phyloP scores from a whole-genome alignment of 73 alveolate species.

The Tetrahymena malaccensis region DNA sequence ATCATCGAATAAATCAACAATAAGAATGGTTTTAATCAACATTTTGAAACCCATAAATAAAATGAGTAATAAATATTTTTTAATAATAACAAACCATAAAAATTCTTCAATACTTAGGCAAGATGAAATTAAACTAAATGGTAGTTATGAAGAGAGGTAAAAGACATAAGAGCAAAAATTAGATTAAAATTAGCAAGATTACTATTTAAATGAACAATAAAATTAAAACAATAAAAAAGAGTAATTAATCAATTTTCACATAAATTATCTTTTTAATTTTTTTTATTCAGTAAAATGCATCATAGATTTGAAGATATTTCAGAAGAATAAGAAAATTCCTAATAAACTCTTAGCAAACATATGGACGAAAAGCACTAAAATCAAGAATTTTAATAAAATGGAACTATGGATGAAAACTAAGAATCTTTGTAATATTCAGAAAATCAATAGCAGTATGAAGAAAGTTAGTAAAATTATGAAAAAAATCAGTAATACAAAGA shows the following conservation, averaged over 20 bases:
- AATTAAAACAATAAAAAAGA: too few species aligned
- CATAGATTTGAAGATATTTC: background rate
- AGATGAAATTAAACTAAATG: too few species aligned
- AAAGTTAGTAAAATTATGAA: too few species aligned
- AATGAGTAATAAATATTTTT: too few species aligned
- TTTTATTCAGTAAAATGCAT: background rate
- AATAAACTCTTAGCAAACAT: background rate
- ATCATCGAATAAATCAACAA: background rate
- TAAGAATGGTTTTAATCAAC: background rate
- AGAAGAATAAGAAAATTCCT: background rate
- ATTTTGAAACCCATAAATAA: too few species aligned
- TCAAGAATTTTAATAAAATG: too few species aligned
- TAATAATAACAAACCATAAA: too few species aligned
- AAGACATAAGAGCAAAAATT: too few species aligned
- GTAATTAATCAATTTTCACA: background rate
- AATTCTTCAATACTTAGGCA: too few species aligned
- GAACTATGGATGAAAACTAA: background rate
- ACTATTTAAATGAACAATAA: background rate
- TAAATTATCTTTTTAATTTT: too few species aligned
- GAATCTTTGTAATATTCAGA: background rate
- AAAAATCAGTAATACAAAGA: background rate
- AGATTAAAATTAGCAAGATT: background rate
- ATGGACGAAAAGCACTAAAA: background rate
- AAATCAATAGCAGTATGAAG: background rate
- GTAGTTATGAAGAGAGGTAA: background rate